Base-by-base conservation (phyloP, 2,329 filamentous ascomycete species). In the Hypoxylon sp. region DNA sequence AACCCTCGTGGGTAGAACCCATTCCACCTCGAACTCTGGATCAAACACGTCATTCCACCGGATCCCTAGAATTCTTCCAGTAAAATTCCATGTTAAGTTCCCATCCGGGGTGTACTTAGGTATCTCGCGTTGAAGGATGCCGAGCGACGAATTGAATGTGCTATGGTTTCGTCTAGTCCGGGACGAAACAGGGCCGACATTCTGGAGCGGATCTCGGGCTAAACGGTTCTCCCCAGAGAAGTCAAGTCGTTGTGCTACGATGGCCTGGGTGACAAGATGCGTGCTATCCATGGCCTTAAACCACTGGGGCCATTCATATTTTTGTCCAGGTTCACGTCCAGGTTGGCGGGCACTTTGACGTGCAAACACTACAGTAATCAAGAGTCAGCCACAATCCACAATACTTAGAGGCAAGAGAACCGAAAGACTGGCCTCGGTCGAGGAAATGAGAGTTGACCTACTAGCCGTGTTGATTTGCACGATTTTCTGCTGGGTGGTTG, bases 211-310 rank as follows among this genome's bases (percentile, higher is more conserved):
- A 20, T 60, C n/a, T 5, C 33, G 28, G 1, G 7, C 1, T n/a
- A n/a, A 18, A 11, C 58, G 58, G 12, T 33, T 11, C 16, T 54
- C 50, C 1, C 58, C 42, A 1, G 44, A 16, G n/a, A 61, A 36
- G 14, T 61, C 26, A 11, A 59, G 12, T 2, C 20, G 7, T 3
- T 48, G 24, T 5, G 18, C 36, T n/a, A 3, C 11, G 4, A 51
- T 28, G 16, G 55, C 55, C 11, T 45, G 14, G 3, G n/a, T 2
- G 28, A 59, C 14, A 12, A 12, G 14, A 14, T 4, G 3, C 3
- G n/a, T 1, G 12, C 2, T 51, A 8, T 14, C 11, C 4, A 44
- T 12, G 8, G 22, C 32, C 5, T 3, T 1, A 9, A 50, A 24
- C 55, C 46, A 58, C 5, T 33, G 6, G 11, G 46, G 46, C 36